These are phyloP conservation scores for Malus domestica DNA, from an alignment of 306 rosid species.

Conservation along the genomic window DNA sequence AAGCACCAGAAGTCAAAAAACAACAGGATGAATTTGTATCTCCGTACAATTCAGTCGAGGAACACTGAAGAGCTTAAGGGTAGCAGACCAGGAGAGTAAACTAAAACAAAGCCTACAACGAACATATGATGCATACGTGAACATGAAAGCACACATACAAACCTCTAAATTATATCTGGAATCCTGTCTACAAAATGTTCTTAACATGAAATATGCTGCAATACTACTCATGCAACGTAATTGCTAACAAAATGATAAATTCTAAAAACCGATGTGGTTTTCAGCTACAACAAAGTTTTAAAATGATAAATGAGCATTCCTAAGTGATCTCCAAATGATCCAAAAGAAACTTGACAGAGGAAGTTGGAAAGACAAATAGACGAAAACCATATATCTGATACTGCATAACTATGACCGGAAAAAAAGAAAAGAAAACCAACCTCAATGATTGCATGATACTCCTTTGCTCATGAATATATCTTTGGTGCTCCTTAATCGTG, in stretches of 20 bases:
- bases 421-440: constrained; percentile 34
- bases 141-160: neutral
- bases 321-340: neutral
- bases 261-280: neutral
- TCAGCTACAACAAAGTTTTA: neutral
- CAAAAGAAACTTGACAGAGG: neutral
- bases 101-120: neutral
- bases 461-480: constrained; percentile 59
- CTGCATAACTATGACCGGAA: neutral
- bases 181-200: neutral
- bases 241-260: neutral
- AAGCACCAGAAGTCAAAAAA: neutral
- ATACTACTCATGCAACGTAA: neutral
- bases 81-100: neutral
- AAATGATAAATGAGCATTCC: constrained; percentile 3
- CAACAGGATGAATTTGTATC: neutral
- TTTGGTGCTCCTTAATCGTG: constrained; percentile 59
- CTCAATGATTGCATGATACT: constrained; percentile 95
- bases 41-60: neutral
- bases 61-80: neutral
- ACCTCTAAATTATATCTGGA: neutral
- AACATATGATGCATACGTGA: neutral
- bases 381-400: neutral
- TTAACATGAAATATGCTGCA: neutral
- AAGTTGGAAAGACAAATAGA: neutral